phyloP scores from a whole-genome alignment of 202 grass and related monocot species.

The Digitaria exilis region DNA sequence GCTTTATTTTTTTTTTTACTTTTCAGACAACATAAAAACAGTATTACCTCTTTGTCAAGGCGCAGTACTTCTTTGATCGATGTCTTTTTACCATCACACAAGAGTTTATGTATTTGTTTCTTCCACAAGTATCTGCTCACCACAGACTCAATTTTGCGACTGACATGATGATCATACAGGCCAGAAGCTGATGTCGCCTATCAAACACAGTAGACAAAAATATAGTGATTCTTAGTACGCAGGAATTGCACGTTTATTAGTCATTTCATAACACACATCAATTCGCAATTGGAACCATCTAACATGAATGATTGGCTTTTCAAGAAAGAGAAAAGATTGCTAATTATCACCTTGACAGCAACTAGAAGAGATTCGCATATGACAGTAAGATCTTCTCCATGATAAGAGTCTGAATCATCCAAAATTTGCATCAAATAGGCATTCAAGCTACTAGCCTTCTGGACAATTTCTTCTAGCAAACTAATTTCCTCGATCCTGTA shows the following conservation, averaged over 20 bases:
- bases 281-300: constrained; percentile 11
- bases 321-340: constrained; percentile 17
- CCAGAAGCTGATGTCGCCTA: constrained; percentile 73
- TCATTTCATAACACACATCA: constrained; percentile 26
- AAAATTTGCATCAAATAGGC: constrained; percentile 72
- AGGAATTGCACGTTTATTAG: not conserved
- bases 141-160: constrained; percentile 50
- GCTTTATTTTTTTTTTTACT: not conserved
- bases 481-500: constrained; percentile 78
- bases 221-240: not conserved
- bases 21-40: constrained; percentile 3
- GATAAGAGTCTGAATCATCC: constrained; percentile 53
- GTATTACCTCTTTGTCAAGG: constrained; percentile 74
- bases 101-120: constrained; percentile 63
- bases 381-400: constrained; percentile 65
- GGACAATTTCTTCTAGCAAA: constrained; percentile 75
- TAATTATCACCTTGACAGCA: constrained; percentile 69
- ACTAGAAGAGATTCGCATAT: constrained; percentile 66
- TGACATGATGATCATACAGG: constrained; percentile 65
- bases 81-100: constrained; percentile 56
- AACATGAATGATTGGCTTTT: not conserved
- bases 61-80: constrained; percentile 59
- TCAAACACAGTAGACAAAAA: constrained; percentile 26
- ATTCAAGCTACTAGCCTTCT: constrained; percentile 59
- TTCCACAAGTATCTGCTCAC: constrained; percentile 83